Evolutionary conservation across 495 filamentous ascomycete species (phyloP).

Genomic region (Lasiosphaeris hirsuta): DNA sequence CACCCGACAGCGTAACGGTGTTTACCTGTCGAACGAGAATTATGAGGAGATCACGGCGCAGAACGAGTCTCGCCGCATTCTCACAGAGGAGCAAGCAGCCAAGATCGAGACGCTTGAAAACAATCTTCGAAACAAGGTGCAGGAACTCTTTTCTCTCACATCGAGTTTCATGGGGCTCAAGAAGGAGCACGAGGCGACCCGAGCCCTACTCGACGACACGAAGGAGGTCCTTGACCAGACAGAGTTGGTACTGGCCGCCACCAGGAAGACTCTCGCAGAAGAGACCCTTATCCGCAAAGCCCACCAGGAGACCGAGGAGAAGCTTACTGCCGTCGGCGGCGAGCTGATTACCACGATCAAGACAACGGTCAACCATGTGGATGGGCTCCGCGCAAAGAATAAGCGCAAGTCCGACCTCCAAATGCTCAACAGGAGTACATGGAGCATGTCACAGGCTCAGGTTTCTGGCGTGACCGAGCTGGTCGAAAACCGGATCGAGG

Average conservation of each 20-base stretch:
- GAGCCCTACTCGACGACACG: constrained; percentile 67
- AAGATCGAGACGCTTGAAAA: constrained; percentile 90
- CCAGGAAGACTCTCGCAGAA: constrained; percentile 70
- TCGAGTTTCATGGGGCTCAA: constrained; percentile 80
- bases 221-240: constrained; percentile 80
- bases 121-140: constrained; percentile 83
- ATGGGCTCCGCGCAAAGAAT: constrained; percentile 77
- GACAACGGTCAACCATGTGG: constrained; percentile 73
- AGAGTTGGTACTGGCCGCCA: constrained; percentile 72
- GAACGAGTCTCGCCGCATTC: constrained; percentile 87
- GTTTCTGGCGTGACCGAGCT: constrained; percentile 69
- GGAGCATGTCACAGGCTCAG: constrained; percentile 70
- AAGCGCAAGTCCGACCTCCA: constrained; percentile 81
- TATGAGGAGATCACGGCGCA: constrained; percentile 86
- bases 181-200: constrained; percentile 78
- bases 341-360: constrained; percentile 73
- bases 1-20: constrained; percentile 88
- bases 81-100: constrained; percentile 86
- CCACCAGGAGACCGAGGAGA: constrained; percentile 78
- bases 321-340: constrained; percentile 66
- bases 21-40: constrained; percentile 80
- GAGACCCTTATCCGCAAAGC: constrained; percentile 78
- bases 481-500: constrained; percentile 68
- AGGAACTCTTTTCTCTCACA: constrained; percentile 82
- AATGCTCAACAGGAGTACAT: constrained; percentile 67